phyloP scores from a whole-genome alignment of 768 basidiomycete genomes.

The Termitomyces sp. region DNA sequence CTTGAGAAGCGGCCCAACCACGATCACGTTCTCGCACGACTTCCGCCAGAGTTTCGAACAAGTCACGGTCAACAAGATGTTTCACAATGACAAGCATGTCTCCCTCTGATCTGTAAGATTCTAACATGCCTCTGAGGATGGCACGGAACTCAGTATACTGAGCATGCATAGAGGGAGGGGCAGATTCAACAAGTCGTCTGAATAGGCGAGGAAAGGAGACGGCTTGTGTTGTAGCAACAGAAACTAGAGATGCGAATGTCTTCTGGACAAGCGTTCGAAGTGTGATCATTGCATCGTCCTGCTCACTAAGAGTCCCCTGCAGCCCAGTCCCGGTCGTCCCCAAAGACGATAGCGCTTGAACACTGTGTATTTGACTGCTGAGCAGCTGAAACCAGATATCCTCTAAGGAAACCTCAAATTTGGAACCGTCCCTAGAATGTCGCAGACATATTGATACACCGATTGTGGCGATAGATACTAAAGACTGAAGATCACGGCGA shows the following conservation, averaged over 20 bases:
- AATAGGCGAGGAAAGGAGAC: conserved; percentile 92
- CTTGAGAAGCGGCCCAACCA: conserved; percentile 56
- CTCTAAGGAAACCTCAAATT: conserved; percentile 48
- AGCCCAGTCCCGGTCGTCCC: conserved; percentile 18
- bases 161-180: conserved; percentile 50
- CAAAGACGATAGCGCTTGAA: conserved; percentile 60
- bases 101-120: conserved; percentile 88
- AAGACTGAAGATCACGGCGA: conserved; percentile 33
- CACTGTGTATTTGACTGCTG: conserved; percentile 71
- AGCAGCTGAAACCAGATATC: conserved; percentile 90
- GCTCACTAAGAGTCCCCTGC: conserved; percentile 3
- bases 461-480: conserved; percentile 54
- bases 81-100: conserved; percentile 86
- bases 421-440: conserved; percentile 43
- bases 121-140: conserved; percentile 92
- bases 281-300: conserved; percentile 34
- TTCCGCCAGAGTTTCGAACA: conserved; percentile 68
- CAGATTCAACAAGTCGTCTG: conserved; percentile 81
- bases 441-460: conserved; percentile 68
- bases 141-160: conserved; percentile 88
- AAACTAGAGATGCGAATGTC: conserved; percentile 79
- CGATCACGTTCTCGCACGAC: conserved; percentile 47
- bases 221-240: conserved; percentile 70
- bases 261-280: conserved; percentile 76
- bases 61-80: conserved; percentile 72